phyloP scores from a whole-genome alignment of 164 flowering plant genomes.

The Tetracentron sinense region DNA sequence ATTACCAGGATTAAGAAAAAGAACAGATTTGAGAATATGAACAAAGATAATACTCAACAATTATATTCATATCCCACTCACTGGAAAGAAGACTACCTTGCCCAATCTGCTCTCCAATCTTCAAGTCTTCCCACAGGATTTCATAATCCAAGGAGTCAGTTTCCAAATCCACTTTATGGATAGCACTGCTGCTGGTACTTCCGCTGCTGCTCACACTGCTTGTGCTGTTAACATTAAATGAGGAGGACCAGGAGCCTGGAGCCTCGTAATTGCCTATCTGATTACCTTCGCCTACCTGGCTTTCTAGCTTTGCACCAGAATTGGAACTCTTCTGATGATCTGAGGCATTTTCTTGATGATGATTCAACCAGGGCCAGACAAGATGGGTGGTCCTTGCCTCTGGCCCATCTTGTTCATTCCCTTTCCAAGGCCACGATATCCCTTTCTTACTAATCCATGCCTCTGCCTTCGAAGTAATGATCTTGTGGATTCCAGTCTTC shows the following conservation, averaged over 20 bases:
- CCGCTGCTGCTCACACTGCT: slow-evolving; percentile 92
- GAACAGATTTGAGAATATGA: neutral
- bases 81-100: slow-evolving; percentile 54
- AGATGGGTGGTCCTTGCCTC: slow-evolving; percentile 42
- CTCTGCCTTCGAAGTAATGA: slow-evolving; percentile 76
- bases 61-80: neutral
- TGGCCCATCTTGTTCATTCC: slow-evolving; percentile 50
- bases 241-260: slow-evolving; percentile 75
- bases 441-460: slow-evolving; percentile 80
- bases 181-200: slow-evolving; percentile 75
- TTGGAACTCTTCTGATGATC: slow-evolving; percentile 35
- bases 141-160: slow-evolving; percentile 80
- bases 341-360: slow-evolving; percentile 51
- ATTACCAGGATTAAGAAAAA: slow-evolving; percentile 3
- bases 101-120: slow-evolving; percentile 89
- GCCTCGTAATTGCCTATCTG: slow-evolving; percentile 57
- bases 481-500: slow-evolving; percentile 61
- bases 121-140: slow-evolving; percentile 94
- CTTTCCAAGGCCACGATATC: slow-evolving; percentile 90
- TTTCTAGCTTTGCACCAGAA: slow-evolving; percentile 37
- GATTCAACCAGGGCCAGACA: slow-evolving; percentile 55
- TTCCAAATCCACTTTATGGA: slow-evolving; percentile 72
- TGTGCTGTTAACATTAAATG: slow-evolving; percentile 72
- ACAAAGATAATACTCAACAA: neutral
- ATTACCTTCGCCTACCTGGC: slow-evolving; percentile 38